Evolutionary conservation across 2,329 filamentous ascomycete genomes (phyloP), one percentile per base, ranked within the genome.

Genomic region (Fusarium paranaense): DNA sequence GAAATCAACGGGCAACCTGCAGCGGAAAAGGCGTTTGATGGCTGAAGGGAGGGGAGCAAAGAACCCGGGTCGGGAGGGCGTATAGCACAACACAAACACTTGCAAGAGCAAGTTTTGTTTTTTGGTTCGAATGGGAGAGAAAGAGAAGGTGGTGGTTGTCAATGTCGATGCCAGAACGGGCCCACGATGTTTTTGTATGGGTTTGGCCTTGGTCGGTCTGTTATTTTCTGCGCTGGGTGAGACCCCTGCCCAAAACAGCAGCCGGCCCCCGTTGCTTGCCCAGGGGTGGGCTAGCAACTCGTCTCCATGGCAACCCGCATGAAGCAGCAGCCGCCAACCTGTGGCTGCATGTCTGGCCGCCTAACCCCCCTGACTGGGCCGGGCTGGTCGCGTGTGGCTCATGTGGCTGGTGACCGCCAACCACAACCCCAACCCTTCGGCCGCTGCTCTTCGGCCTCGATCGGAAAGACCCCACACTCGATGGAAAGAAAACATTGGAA

Each of bases 161-260:
- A 65, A 72, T 67, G 70, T 64, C 57, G 64, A 66, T 66, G 66
- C 67, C 59, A 60, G 71, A 72, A 69, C 73, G 73, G 75, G 75
- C 69, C 73, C 73, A 75, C 72, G 79, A 79, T 81, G 80, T 79
- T 81, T 80, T 81, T 80, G 78, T 81, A 81, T 70, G 72, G 70
- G 67, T 57, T 70, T 64, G 71, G 56, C 40, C 32, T 40, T 45
- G 54, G 56, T 35, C 35, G 47, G 45, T 56, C 59, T 79, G 76
- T 80, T 80, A 72, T 80, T 79, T 71, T 71, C 64, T 56, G 67
- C 66, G 68, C 54, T 67, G 50, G 33, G 56, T 62, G 62, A 69
- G 69, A 69, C 61, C 71, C 71, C 74, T 66, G 69, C 76, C 75
- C 75, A 76, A 76, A 78, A 78, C 75, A 78, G 75, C 66, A 66